Evolutionary conservation across 2,329 filamentous ascomycete genomes (phyloP).

Genomic region (Emmonsiellopsis sp.): DNA sequence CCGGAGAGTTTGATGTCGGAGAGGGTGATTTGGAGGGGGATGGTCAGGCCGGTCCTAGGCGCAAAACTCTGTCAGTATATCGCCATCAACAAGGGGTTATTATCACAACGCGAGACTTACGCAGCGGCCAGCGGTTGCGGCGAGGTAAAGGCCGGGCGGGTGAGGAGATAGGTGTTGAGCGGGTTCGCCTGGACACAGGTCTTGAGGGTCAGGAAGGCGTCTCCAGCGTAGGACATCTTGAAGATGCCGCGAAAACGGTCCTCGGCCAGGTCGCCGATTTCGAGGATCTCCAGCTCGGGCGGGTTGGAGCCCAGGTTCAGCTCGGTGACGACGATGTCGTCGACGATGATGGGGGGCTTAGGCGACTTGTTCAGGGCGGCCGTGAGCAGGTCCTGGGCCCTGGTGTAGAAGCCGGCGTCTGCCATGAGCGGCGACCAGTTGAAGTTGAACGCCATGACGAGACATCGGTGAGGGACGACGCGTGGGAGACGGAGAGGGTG

Average conservation of each 20-base stretch:
- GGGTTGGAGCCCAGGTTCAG: slow-evolving; percentile 92
- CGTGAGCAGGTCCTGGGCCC: slow-evolving; percentile 88
- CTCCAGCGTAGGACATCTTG: slow-evolving; percentile 96
- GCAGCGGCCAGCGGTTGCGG: slow-evolving; percentile 85
- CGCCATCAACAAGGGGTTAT: not conserved
- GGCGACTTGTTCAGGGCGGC: slow-evolving; percentile 94
- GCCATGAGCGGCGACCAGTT: slow-evolving; percentile 99
- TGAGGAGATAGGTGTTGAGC: slow-evolving; percentile 87
- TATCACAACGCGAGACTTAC: slow-evolving; percentile 21
- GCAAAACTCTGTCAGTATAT: not conserved
- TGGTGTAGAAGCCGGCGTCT: slow-evolving; percentile 81
- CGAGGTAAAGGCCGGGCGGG: slow-evolving; percentile 85
- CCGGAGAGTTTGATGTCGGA: slow-evolving; percentile 93
- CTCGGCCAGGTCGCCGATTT: slow-evolving; percentile 95
- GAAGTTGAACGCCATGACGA: slow-evolving; percentile 97
- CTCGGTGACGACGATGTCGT: slow-evolving; percentile 97
- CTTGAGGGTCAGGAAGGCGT: slow-evolving; percentile 89
- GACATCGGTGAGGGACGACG: not conserved
- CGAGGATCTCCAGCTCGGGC: slow-evolving; percentile 89
- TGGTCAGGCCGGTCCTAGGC: slow-evolving; percentile 69
- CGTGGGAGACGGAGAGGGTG: not conserved
- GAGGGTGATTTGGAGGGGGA: slow-evolving; percentile 92
- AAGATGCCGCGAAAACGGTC: slow-evolving; percentile 97
- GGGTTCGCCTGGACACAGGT: slow-evolving; percentile 97
- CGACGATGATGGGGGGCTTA: slow-evolving; percentile 97